Evolutionary conservation across 2,329 filamentous ascomycete genomes (phyloP), one percentile per base, ranked within the genome.

Genomic region (Paraphoma sp.): DNA sequence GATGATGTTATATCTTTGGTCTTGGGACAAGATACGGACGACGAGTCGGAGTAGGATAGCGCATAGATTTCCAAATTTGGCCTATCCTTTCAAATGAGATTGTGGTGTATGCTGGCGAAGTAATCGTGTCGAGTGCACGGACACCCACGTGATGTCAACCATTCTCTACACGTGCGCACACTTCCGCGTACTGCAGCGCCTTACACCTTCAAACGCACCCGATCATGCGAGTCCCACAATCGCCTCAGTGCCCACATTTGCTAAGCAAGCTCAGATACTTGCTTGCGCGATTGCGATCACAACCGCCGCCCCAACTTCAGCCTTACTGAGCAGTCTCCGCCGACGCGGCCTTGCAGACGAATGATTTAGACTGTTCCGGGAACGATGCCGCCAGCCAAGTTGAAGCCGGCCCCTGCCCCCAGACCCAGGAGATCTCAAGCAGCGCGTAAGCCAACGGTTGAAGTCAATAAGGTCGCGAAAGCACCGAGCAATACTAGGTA

Each of bases 1-100:
- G 71, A 71, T 29, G 68, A 74, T 54, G 67, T 70, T 45, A 68
- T 74, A 30, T 64, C 68, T 10, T 53, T 76, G 6, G 71, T 74
- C 1, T 58, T 76, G 30, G 74, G 73, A 2, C 72, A 72, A 47
- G 74, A 76, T 33, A 74, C 69, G 1, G 74, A 76, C 46, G 71
- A 75, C 2, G 74, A 76, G 7, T 74, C 71, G 1, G 71, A 75
- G 11, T 70, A 57, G 28, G 23, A 17, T 29, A 29, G 28, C 47
- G 16, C 8, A 42, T 16, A 9, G 40, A 2, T 3, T 23, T 23
- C 23, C 5, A 23, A 23, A 23, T 23, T 23, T 23, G 23, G 23
- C 23, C 23, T 23, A 23, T 42, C 10, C 8, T 3, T 42, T 42
- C 8, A 6, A 14, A 23, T 6, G n/a, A 16, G 38, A 14, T 51